Evolutionary conservation across 176 grass and related monocot genomes (phyloP), one percentile per base, ranked within the genome.

Genomic region (Phoenix roebelenii): DNA sequence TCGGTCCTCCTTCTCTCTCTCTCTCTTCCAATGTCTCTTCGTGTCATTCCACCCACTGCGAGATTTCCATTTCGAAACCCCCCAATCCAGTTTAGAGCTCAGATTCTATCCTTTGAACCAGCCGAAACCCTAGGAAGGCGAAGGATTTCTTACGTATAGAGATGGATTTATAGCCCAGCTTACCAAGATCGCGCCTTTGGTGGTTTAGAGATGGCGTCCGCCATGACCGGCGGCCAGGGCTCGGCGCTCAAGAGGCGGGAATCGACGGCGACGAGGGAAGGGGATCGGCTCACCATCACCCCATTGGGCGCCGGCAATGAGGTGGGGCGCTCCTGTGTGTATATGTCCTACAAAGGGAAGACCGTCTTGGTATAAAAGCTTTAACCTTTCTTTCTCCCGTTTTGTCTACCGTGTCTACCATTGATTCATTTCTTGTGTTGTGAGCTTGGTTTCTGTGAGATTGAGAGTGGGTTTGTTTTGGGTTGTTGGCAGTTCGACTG

Each of bases 271-370:
- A 63, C 56, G 0, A 78, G 78, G 58, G 93, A 91, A 66, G 87
- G 76, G 5, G 93, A 97, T 58, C 81, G 77, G 64, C 72, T 97
- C 51, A 64, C 88, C 12, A 49, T 91, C 24, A 97, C 75, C 2
- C 93, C 93, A 0, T 60, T 97, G 58, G 93, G 93, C n/a, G 92
- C 92, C 19, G 92, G 92, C 25, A 88, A 77, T 58, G 93, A 97
- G 74, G 87, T 97, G 15, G 93, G 87, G 66, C 84, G 93, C 28
- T 97, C 92, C 81, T 97, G 93, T 76, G 87, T 97, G 59, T 78
- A 91, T 72, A 91, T 91, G 93, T 75, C 93, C 70, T 97, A 82
- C 76, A 91, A 90, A 74, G 93, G 87, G 63, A 89, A 89, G 74
- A 85, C 60, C 44, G 79, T 97, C 81, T 66, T 97, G 72, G 93